Evolutionary conservation across 2,329 filamentous ascomycete genomes (phyloP).

Genomic region (Emmonsiellopsis sp.): DNA sequence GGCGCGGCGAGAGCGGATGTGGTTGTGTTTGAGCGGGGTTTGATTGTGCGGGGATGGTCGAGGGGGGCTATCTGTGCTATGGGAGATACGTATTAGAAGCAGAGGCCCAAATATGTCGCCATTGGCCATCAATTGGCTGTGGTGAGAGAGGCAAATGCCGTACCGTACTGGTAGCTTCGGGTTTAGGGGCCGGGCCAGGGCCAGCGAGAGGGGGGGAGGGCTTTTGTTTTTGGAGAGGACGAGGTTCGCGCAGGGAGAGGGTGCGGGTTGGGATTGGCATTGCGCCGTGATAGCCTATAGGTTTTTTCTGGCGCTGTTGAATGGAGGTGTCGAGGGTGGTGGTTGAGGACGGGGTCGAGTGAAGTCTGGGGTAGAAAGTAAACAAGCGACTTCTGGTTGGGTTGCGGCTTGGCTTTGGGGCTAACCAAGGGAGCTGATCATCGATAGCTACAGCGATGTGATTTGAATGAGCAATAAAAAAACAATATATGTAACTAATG

Average conservation of each 20-base stretch:
- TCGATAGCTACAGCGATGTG: neutral
- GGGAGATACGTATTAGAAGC: neutral
- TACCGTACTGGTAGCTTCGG: conserved; percentile 11
- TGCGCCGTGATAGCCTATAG: neutral
- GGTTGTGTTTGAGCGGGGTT: neutral
- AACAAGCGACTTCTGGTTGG: too few relatives aligned
- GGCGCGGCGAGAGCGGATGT: neutral
- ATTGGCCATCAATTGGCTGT: neutral
- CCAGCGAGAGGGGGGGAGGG: neutral
- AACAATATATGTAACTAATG: too few relatives aligned
- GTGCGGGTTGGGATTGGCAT: conserved; percentile 35
- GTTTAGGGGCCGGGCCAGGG: conserved; percentile 6
- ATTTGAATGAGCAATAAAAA: neutral
- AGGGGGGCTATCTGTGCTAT: conserved; percentile 1
- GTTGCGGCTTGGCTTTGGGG: too few relatives aligned
- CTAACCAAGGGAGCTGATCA: neutral
- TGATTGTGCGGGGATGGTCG: neutral
- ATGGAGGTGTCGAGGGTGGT: neutral
- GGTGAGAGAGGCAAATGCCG: neutral
- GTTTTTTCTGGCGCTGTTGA: too few relatives aligned
- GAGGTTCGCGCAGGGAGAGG: conserved; percentile 25
- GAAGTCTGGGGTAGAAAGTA: neutral
- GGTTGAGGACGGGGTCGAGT: neutral
- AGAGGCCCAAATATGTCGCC: neutral
- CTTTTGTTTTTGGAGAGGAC: conserved; percentile 14